These are phyloP conservation scores for Tricharina praecox DNA, from an alignment of 495 filamentous ascomycete genomes.

Conservation along the genomic window DNA sequence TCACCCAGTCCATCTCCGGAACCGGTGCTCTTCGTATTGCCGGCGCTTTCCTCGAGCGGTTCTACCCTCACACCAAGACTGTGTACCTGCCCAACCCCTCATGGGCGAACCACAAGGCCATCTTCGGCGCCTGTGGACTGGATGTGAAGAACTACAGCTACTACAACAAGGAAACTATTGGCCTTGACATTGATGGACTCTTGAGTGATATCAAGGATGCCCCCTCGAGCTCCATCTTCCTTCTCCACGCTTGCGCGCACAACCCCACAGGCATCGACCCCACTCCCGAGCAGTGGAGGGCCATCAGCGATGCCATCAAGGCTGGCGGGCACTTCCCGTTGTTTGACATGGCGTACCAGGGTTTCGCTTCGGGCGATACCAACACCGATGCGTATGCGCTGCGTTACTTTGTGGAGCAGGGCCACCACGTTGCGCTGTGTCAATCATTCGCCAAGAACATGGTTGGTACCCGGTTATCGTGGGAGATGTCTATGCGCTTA, in stretches of 20 bases:
- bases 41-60: conserved; percentile 76
- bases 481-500: too few species aligned
- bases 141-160: conserved; percentile 89
- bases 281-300: conserved; percentile 77
- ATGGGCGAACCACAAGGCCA: conserved; percentile 95
- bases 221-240: conserved; percentile 68
- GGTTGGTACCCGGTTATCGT: conserved; percentile 36
- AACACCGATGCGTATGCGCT: conserved; percentile 85
- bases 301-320: conserved; percentile 82
- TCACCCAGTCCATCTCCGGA: conserved; percentile 95
- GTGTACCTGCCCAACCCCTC: conserved; percentile 91
- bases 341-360: conserved; percentile 99
- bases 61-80: conserved; percentile 77
- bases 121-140: conserved; percentile 85
- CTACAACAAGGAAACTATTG: conserved; percentile 98
- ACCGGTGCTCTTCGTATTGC: conserved; percentile 91
- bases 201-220: conserved; percentile 78
- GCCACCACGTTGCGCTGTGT: conserved; percentile 72
- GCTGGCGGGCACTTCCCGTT: conserved; percentile 79
- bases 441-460: conserved; percentile 99
- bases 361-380: conserved; percentile 85
- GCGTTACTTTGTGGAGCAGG: conserved; percentile 78
- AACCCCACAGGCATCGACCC: conserved; percentile 98
- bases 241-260: conserved; percentile 94
- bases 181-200: conserved; percentile 91